Base-by-base conservation (phyloP, 805 yeast genomes). In the Pichia scutulata region DNA sequence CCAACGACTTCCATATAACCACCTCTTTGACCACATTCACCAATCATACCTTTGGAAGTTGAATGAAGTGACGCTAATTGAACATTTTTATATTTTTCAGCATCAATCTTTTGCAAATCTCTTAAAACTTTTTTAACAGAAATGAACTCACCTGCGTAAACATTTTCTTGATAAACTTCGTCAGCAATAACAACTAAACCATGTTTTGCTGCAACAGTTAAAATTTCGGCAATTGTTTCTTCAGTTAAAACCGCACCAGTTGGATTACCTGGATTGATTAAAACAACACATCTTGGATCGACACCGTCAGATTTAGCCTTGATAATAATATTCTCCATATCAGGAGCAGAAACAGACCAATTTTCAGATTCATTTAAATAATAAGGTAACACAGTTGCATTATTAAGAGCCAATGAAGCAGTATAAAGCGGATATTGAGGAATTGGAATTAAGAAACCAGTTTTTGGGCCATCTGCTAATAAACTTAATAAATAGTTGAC, bases 11-110 rank as follows among this genome's bases (percentile, higher is more conserved):
- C 99, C 93, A 93, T 86, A 73, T 90, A 93, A 7, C 99, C 99
- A 60, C 98, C 99, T 70, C 99, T 82, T 73, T 93, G 99, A 53
- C 99, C 99, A 76, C 99, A 93, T 70, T 93, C 99, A 55, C 99
- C 99, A 55, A 89, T 78, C 59, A 89, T 89, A 67, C 99, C 99
- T 70, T 93, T 93, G 13, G 98, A 92, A 41, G 96, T 89, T n/a
- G 98, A 89, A 68, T 93, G 98, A 58, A 93, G 72, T 1, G 98
- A 90, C 2, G 95, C 97, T 52, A 93, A 75, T 65, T 89, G 96
- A 39, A 93, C 92, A 53, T 80, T 73, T 45, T 77, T 76, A 66
- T 80, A 92, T 50, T 57, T 48, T 23, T 74, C 73, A 13, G 76
- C 75, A 50, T 77, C 71, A 40, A 70, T 57, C 40, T 68, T 69